Base-by-base conservation (phyloP, 305 asterid genomes). In the Stenogyne calaminthoides region DNA sequence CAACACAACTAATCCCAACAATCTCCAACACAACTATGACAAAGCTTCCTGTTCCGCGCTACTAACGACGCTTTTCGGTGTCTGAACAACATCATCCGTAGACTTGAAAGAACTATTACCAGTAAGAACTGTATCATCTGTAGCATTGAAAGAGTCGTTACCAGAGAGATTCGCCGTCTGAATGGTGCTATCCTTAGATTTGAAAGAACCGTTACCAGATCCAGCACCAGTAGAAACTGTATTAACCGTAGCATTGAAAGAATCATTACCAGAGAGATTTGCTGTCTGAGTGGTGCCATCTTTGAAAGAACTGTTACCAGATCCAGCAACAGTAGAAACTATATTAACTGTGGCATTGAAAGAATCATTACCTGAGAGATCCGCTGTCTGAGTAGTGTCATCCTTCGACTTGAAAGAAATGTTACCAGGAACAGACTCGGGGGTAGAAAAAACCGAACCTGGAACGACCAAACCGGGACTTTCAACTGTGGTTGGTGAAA, bases 401-500 rank as follows among this genome's bases (percentile, higher is more conserved):
- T 79, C 84, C 39, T 20, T 71, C 8, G 7, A 46, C 70, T 74
- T 37, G 70, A 61, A 62, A 7, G 77, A 67, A 59, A 63, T 44
- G 39, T 77, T 67, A 62, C 57, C 76, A 9, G 78, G 19, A 69
- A 1, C 59, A n/a, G 62, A 25, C 37, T 69, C 80, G 3, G 82
- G 78, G 29, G 42, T 57, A 29, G 80, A 42, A 72, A 72, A 64
- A 59, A 64, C 72, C 9, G 78, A 74, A 67, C 77, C 73, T 34
- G 74, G 75, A 71, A 69, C 58, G 46, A 74, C 77, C 69, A 82
- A 63, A 76, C 56, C 70, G 51, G 70, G 9, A 44, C 36, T 84
- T 29, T 71, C 73, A 47, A 37, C 22, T 27, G 62, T 5, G 3
- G 81, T 16, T 15, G 84, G 75, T 32, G 76, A 20, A 57, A 46